Evolutionary conservation across 805 yeast genomes (phyloP).

Genomic region (Myxozyma melibiosi): DNA sequence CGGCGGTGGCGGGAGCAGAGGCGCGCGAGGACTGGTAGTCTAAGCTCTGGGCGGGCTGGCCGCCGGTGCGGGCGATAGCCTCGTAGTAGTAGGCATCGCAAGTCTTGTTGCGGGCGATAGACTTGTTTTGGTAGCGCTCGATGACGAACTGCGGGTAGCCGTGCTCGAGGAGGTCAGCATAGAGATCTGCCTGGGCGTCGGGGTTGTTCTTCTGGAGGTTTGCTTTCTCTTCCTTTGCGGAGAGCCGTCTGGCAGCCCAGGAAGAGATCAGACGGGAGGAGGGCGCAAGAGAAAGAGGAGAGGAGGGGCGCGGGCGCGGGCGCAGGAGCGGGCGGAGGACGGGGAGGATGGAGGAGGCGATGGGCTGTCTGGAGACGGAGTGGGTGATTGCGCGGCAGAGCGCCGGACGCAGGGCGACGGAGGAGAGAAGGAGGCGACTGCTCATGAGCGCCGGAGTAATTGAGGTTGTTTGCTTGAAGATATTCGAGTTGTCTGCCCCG

Average conservation of each 20-base stretch:
- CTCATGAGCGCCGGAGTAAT: not conserved
- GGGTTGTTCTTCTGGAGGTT: conserved; percentile 73
- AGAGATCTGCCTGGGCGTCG: conserved; percentile 77
- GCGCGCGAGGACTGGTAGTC: no score
- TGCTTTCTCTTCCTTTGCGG: conserved; percentile 80
- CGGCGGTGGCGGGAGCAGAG: no score
- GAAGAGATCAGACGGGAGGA: conserved; percentile 6
- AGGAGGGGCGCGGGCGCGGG: not conserved
- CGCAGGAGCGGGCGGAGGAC: not conserved
- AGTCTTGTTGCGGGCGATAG: conserved; percentile 80
- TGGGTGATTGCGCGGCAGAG: not conserved
- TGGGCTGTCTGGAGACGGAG: not conserved
- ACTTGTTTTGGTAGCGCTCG: conserved; percentile 90
- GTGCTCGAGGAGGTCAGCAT: conserved; percentile 67
- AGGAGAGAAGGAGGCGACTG: not conserved
- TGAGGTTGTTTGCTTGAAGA: no score
- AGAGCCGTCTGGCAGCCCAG: conserved; percentile 43
- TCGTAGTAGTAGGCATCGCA: conserved; percentile 78
- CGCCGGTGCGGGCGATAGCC: conserved; percentile 69
- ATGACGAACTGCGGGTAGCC: conserved; percentile 96
- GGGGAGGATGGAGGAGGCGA: not conserved
- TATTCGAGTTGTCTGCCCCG: no score
- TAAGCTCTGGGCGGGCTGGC: no score
- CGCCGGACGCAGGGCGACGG: not conserved
- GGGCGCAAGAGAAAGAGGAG: not conserved